Base-by-base conservation (phyloP, 1,139 yeast genomes). In the Debaryomycetaceae sp. region DNA sequence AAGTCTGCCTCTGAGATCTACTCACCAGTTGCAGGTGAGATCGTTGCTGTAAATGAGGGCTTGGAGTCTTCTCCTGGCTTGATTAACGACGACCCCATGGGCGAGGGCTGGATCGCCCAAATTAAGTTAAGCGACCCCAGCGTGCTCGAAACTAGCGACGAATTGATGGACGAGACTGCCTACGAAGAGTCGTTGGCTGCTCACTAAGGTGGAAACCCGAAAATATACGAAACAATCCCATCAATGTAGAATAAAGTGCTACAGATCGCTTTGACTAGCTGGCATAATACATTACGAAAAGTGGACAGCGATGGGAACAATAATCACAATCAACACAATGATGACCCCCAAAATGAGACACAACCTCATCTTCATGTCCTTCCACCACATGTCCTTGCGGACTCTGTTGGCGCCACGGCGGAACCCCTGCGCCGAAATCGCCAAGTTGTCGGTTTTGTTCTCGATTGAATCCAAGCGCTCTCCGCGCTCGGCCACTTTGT, bases 321-420 rank as follows among this genome's bases (percentile, higher is more conserved):
- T 83, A 47, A 91, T 88, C 32, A 91, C 94, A 41, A 89, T 74
- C 49, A 93, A 69, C 33, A 89, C 67, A 49, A 91, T 81, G 40
- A 93, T 73, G 22, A 83, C 71, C 27, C 84, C 94, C 27, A 84
- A 71, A 39, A 86, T 83, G 39, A 91, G 70, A 59, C 98, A 91
- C 70, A 89, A 68, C 58, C 95, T 81, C 94, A 91, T 84, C 68
- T 91, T 91, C 76, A 93, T 75, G 58, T 91, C 96, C 61, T 93
- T 91, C 86, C 95, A 84, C 98, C 98, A 91, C 97, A 91, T 91
- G 56, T 88, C 95, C 61, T 89, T 93, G 65, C 99, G 83, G 30
- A 91, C 97, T 49, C 95, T 78, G 63, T 89, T 91, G 36, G 98
- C 98, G 25, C 96, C 95, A 56, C 95, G 77, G 58, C 95, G 85